A percentile compares a stretch with the other conserved stretches of the same genome.
These are phyloP conservation scores for Crepidotus variabilis DNA, from an alignment of 768 basidiomycete species.

Conservation along the genomic window DNA sequence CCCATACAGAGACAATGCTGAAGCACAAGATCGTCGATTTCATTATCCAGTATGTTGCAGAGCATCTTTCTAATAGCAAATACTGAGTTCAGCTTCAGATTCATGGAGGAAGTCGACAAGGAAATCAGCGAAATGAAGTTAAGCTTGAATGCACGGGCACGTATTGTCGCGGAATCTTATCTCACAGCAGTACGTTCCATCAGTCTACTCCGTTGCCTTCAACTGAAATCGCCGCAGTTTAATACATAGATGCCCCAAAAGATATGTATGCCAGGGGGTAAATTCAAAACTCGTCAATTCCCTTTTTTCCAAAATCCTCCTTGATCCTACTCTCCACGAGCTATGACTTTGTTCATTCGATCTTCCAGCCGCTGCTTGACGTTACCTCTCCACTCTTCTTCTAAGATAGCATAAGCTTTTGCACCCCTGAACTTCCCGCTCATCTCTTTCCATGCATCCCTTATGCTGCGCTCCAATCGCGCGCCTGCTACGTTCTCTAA, in stretches of 20 bases:
- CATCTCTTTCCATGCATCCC: constrained; percentile 36
- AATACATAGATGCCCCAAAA: constrained; percentile 38
- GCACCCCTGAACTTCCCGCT: constrained; percentile 35
- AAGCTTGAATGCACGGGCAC: constrained; percentile 90
- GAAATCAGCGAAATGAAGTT: constrained; percentile 99
- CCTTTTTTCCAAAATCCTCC: not conserved
- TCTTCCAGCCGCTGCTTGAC: constrained; percentile 30
- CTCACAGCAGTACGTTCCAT: constrained; percentile 72
- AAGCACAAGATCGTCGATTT: constrained; percentile 99
- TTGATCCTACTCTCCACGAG: not conserved
- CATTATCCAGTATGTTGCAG: constrained; percentile 82
- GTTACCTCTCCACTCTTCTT: constrained; percentile 35
- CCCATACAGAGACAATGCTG: constrained; percentile 96
- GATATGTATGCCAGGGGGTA: not conserved
- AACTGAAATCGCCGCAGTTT: constrained; percentile 25
- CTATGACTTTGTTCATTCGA: constrained; percentile 13
- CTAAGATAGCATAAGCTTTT: constrained; percentile 37
- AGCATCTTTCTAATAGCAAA: not conserved
- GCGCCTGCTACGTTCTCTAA: constrained; percentile 37
- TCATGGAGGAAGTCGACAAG: constrained; percentile 99
- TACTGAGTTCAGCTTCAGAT: constrained; percentile 40
- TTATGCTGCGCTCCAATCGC: constrained; percentile 32
- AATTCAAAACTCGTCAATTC: not conserved
- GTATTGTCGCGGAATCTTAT: constrained; percentile 97
- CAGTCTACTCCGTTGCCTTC: not conserved